phyloP scores from a whole-genome alignment of 371 early-diverging fungal species.

The Mucor racemosus region DNA sequence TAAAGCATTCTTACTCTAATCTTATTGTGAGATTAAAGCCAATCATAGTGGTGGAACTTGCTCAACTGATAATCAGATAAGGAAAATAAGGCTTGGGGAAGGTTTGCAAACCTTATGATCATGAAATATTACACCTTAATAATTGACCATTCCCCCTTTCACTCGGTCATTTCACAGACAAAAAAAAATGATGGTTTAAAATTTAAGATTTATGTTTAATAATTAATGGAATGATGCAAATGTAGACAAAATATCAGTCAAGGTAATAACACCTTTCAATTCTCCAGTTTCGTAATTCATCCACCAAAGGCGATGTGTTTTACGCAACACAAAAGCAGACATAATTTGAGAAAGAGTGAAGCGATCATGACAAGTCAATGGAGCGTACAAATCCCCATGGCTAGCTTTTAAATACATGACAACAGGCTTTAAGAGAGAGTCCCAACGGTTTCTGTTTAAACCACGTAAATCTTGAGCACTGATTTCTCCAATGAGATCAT shows the following conservation, averaged over 20 bases:
- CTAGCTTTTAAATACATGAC: slow-evolving; percentile 45
- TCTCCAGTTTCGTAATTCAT: slow-evolving; percentile 50
- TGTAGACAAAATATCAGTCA: slow-evolving; percentile 31
- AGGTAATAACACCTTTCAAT: slow-evolving; percentile 59
- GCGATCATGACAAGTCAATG: slow-evolving; percentile 58
- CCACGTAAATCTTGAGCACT: slow-evolving; percentile 69
- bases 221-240: slow-evolving; percentile 22
- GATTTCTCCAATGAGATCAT: slow-evolving; percentile 56
- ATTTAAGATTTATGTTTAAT: no score
- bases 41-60: no score
- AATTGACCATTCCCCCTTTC: not conserved
- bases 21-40: no score
- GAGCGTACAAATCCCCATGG: slow-evolving; percentile 55
- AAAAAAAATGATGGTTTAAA: no score
- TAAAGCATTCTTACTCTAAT: no score
- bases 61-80: not conserved
- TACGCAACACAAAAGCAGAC: slow-evolving; percentile 56
- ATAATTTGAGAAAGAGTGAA: slow-evolving; percentile 65
- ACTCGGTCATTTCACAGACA: no score
- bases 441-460: slow-evolving; percentile 55
- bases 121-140: not conserved
- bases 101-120: not conserved
- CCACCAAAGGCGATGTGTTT: slow-evolving; percentile 64
- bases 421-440: slow-evolving; percentile 48
- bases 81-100: not conserved